Base-by-base conservation (phyloP, 176 grass and related monocot genomes). In the Coix lacrymajobi region DNA sequence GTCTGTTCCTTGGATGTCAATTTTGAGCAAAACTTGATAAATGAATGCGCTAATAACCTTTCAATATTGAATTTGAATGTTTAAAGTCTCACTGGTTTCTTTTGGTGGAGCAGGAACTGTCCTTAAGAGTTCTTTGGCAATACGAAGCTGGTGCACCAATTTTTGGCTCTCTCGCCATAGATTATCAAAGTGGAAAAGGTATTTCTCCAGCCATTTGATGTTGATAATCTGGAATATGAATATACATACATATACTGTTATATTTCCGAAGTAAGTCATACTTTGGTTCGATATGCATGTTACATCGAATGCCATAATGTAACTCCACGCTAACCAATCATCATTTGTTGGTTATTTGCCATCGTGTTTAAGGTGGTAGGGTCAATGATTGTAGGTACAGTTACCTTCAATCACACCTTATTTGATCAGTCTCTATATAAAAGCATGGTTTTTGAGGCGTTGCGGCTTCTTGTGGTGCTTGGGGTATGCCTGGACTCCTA, bases 151-250 rank as follows among this genome's bases (percentile, higher is more conserved):
- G 90, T 52, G 86, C 82, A 66, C 88, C 95, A 78, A 92, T 87
- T 56, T 98, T 98, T 62, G 89, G 86, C 75, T 98, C 95, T 78
- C 88, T 95, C 29, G 57, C 81, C 68, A 77, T 91, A 63, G 92
- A 95, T 88, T 11, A 83, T 83, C 44, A 90, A 71, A 79, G 51
- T 84, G 84, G 88, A 88, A 93, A 90, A 69, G 90, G 95, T 98
- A 94, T 32, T 64, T 49, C 15, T 54, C 20, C 13, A n/a, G 30
- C 56, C 24, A 74, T 19, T 51, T 80, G 43, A 17, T 13, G 62
- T 38, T 14, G n/a, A 24, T n/a, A 60, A 60, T 8, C 11, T 75
- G 48, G 16, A 80, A 14, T 74, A 75, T 77, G 13, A 30, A 25
- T 62, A 69, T 60, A 7, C 17, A 22, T 0, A 19, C 24, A 61